Conservation (phyloP, 2,329 filamentous ascomycete genomes). For the Monilinia fructicola region DNA sequence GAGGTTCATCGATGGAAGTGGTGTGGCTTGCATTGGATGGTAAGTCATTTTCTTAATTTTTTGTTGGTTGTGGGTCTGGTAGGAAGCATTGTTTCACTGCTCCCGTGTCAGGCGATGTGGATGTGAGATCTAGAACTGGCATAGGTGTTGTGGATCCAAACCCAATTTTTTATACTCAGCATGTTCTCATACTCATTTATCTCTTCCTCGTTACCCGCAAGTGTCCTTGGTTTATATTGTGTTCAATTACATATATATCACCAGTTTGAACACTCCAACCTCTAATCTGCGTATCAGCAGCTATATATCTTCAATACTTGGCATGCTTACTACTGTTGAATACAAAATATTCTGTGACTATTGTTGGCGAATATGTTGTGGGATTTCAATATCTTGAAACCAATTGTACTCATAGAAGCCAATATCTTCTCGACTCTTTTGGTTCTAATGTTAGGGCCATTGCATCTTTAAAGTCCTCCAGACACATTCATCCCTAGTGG, state of each 20-base stretch:
- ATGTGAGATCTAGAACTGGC: neutral
- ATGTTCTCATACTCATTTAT: neutral
- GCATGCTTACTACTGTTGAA: constrained; percentile 9
- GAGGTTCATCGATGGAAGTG: neutral
- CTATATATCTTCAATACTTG: neutral
- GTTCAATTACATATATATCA: neutral
- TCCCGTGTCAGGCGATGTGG: neutral
- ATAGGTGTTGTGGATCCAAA: neutral
- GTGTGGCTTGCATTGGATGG: constrained; percentile 18
- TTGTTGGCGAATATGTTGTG: neutral
- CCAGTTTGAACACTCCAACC: neutral
- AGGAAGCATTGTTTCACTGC: neutral
- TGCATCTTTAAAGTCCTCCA: neutral
- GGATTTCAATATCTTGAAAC: neutral
- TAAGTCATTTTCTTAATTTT: neutral
- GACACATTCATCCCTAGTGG: neutral
- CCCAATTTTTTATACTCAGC: too few species aligned
- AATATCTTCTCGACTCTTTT: constrained; percentile 3
- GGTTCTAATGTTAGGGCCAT: neutral
- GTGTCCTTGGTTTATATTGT: neutral
- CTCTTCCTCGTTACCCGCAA: neutral
- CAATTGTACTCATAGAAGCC: neutral
- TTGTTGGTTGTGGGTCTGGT: neutral
- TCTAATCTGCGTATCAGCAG: neutral
- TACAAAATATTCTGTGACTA: constrained; percentile 1